phyloP scores from a whole-genome alignment of 1,284 basidiomycete genomes.

The Ceratobasidium sp. region DNA sequence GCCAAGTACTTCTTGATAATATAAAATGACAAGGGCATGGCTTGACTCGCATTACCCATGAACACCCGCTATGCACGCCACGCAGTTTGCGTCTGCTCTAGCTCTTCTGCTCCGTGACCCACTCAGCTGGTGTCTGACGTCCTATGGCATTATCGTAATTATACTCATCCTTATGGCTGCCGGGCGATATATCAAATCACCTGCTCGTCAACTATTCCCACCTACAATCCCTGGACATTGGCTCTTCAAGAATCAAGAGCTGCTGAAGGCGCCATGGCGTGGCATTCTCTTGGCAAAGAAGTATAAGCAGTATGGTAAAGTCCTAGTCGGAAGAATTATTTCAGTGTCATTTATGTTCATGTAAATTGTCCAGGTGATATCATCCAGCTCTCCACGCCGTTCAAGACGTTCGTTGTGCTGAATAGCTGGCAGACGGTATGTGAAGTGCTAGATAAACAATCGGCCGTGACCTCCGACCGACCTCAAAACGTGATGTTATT shows the following conservation, averaged over 20 bases:
- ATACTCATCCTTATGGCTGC: too few relatives aligned
- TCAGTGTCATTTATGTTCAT: background rate
- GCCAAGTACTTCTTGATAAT: too few relatives aligned
- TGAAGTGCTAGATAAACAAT: conserved; percentile 15
- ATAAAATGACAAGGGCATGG: too few relatives aligned
- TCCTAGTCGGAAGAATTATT: background rate
- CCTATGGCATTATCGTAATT: background rate
- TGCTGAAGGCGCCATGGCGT: background rate
- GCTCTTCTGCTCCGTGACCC: too few relatives aligned
- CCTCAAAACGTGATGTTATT: conserved; percentile 23
- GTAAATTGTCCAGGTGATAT: background rate
- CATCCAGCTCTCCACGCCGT: background rate
- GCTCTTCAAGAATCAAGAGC: conserved; percentile 16
- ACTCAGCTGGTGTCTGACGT: too few relatives aligned
- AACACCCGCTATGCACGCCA: too few relatives aligned
- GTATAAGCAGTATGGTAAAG: conserved; percentile 9
- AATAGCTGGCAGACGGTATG: conserved; percentile 2
- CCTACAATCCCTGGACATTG: conserved; percentile 11
- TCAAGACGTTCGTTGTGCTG: conserved; percentile 7
- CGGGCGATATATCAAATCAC: background rate
- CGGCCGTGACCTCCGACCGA: conserved; percentile 6
- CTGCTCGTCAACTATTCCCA: background rate
- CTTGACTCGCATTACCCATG: too few relatives aligned
- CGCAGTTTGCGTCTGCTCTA: too few relatives aligned
- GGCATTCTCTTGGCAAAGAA: background rate